A percentile compares a stretch with the other conserved stretches of the same genome.
phyloP scores from a whole-genome alignment of 257 asterid genomes.

The Primulina eburnea region DNA sequence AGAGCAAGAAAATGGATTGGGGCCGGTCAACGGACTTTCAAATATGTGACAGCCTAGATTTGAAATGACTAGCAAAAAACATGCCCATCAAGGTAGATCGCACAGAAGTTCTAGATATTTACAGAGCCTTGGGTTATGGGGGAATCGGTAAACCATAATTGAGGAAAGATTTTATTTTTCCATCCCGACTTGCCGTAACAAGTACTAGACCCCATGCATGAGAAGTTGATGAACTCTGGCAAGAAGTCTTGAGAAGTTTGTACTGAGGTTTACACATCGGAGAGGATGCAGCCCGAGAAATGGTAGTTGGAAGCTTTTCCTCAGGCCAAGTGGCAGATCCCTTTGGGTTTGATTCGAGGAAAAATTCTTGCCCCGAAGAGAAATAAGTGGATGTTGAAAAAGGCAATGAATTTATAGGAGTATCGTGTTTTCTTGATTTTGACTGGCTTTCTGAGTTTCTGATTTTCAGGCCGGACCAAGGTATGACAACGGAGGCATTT shows the following conservation, averaged over 20 bases:
- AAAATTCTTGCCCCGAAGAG: slow-evolving; percentile 56
- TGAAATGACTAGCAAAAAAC: slow-evolving; percentile 30
- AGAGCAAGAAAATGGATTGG: slow-evolving; percentile 29
- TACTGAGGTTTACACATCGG: slow-evolving; percentile 61
- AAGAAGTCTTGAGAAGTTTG: slow-evolving; percentile 64
- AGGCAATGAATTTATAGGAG: slow-evolving; percentile 36
- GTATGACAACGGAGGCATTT: slow-evolving; percentile 72
- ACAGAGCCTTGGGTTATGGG: slow-evolving; percentile 31
- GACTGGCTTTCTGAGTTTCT: slow-evolving; percentile 19
- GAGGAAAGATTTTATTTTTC: slow-evolving; percentile 78
- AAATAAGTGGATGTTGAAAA: slow-evolving; percentile 51
- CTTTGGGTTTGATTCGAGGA: slow-evolving; percentile 51
- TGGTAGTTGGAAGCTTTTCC: slow-evolving; percentile 73
- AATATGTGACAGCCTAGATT: slow-evolving; percentile 35
- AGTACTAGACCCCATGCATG: slow-evolving; percentile 87
- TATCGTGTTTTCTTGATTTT: slow-evolving; percentile 28
- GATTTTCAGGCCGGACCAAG: slow-evolving; percentile 68
- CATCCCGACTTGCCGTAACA: slow-evolving; percentile 87
- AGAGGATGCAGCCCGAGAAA: slow-evolving; percentile 31
- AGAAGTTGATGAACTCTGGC: slow-evolving; percentile 57
- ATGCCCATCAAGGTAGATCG: slow-evolving; percentile 22
- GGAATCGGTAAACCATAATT: slow-evolving; percentile 84
- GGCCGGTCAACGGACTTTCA: slow-evolving; percentile 26
- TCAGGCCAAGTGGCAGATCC: slow-evolving; percentile 99
- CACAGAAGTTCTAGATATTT: slow-evolving; percentile 20